phyloP scores from a whole-genome alignment of 257 asterid genomes.

The Perilla frutescens region DNA sequence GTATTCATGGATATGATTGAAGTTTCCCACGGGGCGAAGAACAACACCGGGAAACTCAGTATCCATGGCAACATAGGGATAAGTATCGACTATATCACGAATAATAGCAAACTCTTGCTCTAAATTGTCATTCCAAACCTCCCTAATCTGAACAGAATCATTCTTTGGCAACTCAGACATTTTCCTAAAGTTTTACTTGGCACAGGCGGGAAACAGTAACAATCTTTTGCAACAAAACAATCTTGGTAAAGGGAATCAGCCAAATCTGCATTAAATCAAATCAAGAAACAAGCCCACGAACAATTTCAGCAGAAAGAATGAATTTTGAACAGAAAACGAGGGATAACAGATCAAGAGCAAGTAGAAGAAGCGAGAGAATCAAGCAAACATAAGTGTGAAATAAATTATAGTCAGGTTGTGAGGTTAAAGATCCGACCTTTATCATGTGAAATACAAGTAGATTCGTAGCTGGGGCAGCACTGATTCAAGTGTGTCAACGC shows the following conservation, averaged over 20 bases:
- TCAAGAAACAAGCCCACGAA: constrained; percentile 15
- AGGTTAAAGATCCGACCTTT: constrained; percentile 39
- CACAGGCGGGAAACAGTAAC: background rate
- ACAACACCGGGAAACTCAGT: too few relatives aligned
- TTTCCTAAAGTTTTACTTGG: constrained; percentile 20
- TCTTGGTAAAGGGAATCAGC: constrained; percentile 29
- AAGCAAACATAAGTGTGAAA: background rate
- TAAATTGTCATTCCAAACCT: too few relatives aligned
- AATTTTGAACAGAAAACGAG: constrained; percentile 23
- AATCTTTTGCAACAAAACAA: constrained; percentile 17
- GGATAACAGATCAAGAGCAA: constrained; percentile 32
- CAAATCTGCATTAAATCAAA: constrained; percentile 36
- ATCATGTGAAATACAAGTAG: constrained; percentile 24
- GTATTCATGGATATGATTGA: too few relatives aligned
- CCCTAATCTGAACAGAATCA: background rate
- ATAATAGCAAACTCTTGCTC: too few relatives aligned
- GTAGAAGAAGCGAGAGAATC: background rate
- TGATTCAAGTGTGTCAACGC: constrained; percentile 41
- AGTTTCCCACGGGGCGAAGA: too few relatives aligned
- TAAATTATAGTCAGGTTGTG: background rate
- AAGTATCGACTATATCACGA: too few relatives aligned
- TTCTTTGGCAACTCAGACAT: constrained; percentile 44
- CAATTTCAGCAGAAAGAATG: constrained; percentile 26
- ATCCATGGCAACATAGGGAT: too few relatives aligned
- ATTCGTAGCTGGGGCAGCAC: constrained; percentile 32